Conservation (phyloP, 441 rosid genomes). For the Biscutella auriculata region DNA sequence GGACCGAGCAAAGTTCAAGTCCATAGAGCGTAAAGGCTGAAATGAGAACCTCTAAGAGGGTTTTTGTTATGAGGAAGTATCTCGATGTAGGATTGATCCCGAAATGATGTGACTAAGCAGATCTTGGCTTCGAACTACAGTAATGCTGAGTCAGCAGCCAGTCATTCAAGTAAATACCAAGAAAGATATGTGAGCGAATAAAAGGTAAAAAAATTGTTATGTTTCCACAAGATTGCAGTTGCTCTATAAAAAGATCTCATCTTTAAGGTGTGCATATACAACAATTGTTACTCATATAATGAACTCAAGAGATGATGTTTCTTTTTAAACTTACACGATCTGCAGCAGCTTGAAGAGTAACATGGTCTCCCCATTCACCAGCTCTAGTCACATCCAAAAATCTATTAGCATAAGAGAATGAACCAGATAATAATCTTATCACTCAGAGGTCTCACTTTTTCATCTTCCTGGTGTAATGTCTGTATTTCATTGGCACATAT, state of each 20-base stretch:
- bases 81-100: conserved; percentile 75
- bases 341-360: conserved; percentile 90
- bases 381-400: conserved; percentile 27
- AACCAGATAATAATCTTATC: background rate
- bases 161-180: conserved; percentile 8
- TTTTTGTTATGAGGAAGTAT: conserved; percentile 62
- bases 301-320: background rate
- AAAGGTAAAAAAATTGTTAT: background rate
- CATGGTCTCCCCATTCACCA: conserved; percentile 95
- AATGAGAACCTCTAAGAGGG: conserved; percentile 59
- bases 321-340: conserved; percentile 48
- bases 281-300: background rate
- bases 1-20: background rate
- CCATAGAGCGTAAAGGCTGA: background rate
- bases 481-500: conserved; percentile 84
- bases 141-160: conserved; percentile 23
- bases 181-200: conserved; percentile 6
- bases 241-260: background rate
- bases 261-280: background rate
- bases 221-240: background rate
- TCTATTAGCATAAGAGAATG: conserved; percentile 13
- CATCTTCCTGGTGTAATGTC: conserved; percentile 65
- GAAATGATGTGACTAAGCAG: conserved; percentile 77
- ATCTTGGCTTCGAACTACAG: conserved; percentile 78
- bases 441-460: conserved; percentile 47